A percentile compares a stretch with the other conserved stretches of the same genome.
Conservation (phyloP, 176 grass and related monocot species). For the Lolium rigidum region DNA sequence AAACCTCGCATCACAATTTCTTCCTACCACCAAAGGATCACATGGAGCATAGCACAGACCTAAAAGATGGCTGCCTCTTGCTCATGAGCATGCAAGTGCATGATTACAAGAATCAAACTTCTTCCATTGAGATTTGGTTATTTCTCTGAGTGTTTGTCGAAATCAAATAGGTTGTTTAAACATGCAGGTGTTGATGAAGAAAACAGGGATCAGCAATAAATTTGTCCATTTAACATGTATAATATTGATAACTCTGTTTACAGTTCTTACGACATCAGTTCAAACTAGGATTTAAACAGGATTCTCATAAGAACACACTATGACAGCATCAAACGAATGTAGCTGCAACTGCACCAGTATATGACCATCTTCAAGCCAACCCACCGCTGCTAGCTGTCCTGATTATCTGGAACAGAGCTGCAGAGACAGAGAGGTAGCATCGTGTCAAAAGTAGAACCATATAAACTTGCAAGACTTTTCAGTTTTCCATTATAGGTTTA, state of each 20-base stretch:
- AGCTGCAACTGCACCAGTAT: slow-evolving; percentile 35
- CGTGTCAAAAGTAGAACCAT: background rate
- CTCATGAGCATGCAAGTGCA: background rate
- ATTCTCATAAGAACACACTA: background rate
- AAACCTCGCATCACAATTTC: no score
- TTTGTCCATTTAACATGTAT: slow-evolving; percentile 17
- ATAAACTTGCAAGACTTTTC: background rate
- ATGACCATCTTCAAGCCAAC: slow-evolving; percentile 43
- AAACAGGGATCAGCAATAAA: background rate
- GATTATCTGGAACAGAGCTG: slow-evolving; percentile 76
- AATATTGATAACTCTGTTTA: slow-evolving; percentile 32
- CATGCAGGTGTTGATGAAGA: background rate
- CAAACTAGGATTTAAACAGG: slow-evolving; percentile 6
- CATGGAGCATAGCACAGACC: no score
- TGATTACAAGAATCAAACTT: background rate
- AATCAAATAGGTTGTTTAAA: background rate
- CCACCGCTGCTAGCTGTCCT: slow-evolving; percentile 57
- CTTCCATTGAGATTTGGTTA: background rate
- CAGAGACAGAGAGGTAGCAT: background rate
- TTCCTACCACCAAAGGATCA: no score
- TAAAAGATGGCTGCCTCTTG: background rate
- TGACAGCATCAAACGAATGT: slow-evolving; percentile 20
- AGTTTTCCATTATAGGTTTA: background rate
- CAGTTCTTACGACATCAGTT: slow-evolving; percentile 12
- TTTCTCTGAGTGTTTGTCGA: background rate